Evolutionary conservation across 805 yeast genomes (phyloP).

Genomic region (Yarrowia keelungensis): DNA sequence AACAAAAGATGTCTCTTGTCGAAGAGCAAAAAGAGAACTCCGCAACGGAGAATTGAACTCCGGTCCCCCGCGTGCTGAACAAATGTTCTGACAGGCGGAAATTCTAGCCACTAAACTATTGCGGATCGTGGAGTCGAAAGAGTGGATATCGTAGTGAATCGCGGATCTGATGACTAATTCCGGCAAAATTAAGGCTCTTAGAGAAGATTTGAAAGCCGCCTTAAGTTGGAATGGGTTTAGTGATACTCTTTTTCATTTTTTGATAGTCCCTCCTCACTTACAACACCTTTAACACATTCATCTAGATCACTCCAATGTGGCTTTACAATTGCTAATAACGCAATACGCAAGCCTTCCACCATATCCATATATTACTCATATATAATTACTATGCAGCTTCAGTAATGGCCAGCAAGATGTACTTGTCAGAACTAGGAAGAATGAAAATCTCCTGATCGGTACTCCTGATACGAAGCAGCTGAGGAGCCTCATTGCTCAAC

Average conservation of each 20-base stretch:
- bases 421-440: constrained; percentile 10
- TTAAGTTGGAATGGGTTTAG: no score
- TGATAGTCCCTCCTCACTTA: no score
- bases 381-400: background rate
- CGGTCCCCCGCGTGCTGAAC: constrained; percentile 38
- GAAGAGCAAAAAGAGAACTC: constrained; percentile 6
- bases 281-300: no score
- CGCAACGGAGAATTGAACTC: constrained; percentile 38
- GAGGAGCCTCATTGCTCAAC: background rate
- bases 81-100: constrained; percentile 50
- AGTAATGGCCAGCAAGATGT: constrained; percentile 14
- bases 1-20: no score
- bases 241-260: no score
- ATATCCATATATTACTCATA: background rate
- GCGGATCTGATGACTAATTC: background rate
- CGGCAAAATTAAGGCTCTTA: background rate
- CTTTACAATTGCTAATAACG: no score
- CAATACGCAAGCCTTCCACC: background rate
- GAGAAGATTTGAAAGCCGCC: no score
- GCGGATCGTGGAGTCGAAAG: constrained; percentile 16
- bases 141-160: background rate
- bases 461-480: constrained; percentile 10
- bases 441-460: constrained; percentile 3
- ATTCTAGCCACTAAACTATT: constrained; percentile 54
- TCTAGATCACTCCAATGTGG: no score